phyloP scores from a whole-genome alignment of 371 early-diverging fungal species.

The Batkoa obscura region DNA sequence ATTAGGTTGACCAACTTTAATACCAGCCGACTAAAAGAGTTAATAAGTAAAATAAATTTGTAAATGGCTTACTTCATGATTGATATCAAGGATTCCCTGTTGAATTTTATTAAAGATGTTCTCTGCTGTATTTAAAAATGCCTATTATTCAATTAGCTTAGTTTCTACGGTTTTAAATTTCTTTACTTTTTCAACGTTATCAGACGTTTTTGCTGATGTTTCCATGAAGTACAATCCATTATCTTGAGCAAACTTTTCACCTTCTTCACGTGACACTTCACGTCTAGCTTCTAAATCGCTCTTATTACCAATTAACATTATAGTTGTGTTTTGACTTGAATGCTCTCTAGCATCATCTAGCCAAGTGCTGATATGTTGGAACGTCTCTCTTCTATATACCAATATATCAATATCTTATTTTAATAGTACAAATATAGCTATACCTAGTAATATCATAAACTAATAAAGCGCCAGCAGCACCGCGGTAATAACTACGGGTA shows the following conservation, averaged over 20 bases:
- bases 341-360: slow-evolving; percentile 73
- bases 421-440: neutral
- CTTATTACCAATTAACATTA: slow-evolving; percentile 89
- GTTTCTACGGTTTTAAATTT: neutral
- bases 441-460: slow-evolving; percentile 67
- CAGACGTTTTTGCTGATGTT: slow-evolving; percentile 84
- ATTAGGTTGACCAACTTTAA: neutral
- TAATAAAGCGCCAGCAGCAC: slow-evolving; percentile 86
- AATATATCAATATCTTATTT: neutral
- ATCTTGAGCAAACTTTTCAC: slow-evolving; percentile 65
- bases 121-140: slow-evolving; percentile 53
- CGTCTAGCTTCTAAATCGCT: slow-evolving; percentile 68
- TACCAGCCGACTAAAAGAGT: slow-evolving; percentile 3
- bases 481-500: slow-evolving; percentile 92
- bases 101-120: slow-evolving; percentile 67
- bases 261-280: slow-evolving; percentile 72
- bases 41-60: neutral
- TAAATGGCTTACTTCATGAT: slow-evolving; percentile 30
- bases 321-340: slow-evolving; percentile 77
- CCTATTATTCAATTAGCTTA: slow-evolving; percentile 17
- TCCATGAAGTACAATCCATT: slow-evolving; percentile 79
- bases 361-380: slow-evolving; percentile 81
- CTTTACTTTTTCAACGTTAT: slow-evolving; percentile 67
- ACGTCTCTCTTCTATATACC: slow-evolving; percentile 56
- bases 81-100: slow-evolving; percentile 47